These are phyloP conservation scores for Naegleria fowleri DNA, from an alignment of 208 protist species.

Conservation along the genomic window DNA sequence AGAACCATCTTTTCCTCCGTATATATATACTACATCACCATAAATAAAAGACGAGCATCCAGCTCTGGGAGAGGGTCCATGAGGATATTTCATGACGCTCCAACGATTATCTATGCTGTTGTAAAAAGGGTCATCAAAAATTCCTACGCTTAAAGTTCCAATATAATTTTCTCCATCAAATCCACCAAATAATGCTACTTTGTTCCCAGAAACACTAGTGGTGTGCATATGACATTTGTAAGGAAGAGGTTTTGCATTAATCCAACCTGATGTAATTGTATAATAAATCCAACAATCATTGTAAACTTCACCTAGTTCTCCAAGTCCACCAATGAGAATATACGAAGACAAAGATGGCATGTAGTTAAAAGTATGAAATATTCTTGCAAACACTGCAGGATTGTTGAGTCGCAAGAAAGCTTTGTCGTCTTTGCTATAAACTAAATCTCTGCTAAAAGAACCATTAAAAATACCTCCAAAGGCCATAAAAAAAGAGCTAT, in stretches of 20 bases:
- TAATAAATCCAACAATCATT: not conserved
- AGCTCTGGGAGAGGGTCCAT: not conserved
- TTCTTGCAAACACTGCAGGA: not conserved
- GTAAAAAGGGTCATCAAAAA: not conserved
- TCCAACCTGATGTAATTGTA: not conserved
- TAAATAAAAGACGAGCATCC: not conserved
- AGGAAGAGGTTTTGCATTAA: not conserved
- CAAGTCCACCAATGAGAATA: not conserved
- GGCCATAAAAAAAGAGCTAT: not conserved
- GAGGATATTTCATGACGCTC: not conserved
- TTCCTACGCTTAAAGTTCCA: not conserved
- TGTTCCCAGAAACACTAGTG: not conserved
- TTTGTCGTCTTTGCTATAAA: not conserved
- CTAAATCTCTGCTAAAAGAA: not conserved
- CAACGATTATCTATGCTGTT: not conserved
- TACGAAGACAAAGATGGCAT: not conserved
- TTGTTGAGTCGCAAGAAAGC: not conserved
- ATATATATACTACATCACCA: not conserved
- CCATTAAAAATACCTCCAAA: not conserved
- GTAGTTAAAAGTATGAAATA: not conserved
- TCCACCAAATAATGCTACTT: not conserved
- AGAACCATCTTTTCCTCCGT: not conserved
- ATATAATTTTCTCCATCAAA: not conserved
- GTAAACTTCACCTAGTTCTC: not conserved
- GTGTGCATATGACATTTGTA: not conserved